These are phyloP conservation scores for Telfairia occidentalis DNA, from an alignment of 331 rosid genomes.

Conservation along the genomic window DNA sequence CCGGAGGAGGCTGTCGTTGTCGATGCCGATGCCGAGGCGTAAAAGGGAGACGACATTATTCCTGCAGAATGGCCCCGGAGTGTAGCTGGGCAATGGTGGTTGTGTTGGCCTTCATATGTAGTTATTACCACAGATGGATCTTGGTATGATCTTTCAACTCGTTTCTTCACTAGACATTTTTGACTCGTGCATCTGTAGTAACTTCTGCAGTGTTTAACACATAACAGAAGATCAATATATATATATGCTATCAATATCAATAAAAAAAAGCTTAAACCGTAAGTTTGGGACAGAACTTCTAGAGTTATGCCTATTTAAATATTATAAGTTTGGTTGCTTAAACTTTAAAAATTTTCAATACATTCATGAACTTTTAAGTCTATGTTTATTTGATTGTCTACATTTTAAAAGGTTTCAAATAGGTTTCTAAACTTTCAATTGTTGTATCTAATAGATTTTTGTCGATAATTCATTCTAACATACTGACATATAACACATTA, in stretches of 20 bases:
- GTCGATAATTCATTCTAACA: no score
- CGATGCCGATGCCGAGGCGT: slow-evolving; percentile 23
- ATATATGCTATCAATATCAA: neutral
- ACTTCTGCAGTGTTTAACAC: slow-evolving; percentile 36
- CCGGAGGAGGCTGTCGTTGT: slow-evolving; percentile 12
- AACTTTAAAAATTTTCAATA: no score
- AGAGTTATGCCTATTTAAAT: no score
- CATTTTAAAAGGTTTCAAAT: no score
- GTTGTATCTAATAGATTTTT: no score
- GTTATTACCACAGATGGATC: slow-evolving; percentile 73
- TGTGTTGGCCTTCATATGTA: slow-evolving; percentile 92
- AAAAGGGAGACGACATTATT: slow-evolving; percentile 39
- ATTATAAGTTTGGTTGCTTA: no score
- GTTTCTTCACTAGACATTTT: slow-evolving; percentile 75
- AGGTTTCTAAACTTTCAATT: no score
- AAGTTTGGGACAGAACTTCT: no score
- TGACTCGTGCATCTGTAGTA: slow-evolving; percentile 89
- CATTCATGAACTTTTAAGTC: no score
- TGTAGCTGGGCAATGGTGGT: slow-evolving; percentile 83
- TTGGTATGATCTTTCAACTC: slow-evolving; percentile 83
- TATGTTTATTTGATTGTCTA: no score
- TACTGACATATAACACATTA: no score
- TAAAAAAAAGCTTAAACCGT: neutral
- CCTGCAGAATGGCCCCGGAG: slow-evolving; percentile 57
- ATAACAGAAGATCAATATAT: no score